Percentiles rank a stretch among this genome's conserved stretches.
Evolutionary conservation across 495 filamentous ascomycete species (phyloP).

Genomic region (Neurospora africana): DNA sequence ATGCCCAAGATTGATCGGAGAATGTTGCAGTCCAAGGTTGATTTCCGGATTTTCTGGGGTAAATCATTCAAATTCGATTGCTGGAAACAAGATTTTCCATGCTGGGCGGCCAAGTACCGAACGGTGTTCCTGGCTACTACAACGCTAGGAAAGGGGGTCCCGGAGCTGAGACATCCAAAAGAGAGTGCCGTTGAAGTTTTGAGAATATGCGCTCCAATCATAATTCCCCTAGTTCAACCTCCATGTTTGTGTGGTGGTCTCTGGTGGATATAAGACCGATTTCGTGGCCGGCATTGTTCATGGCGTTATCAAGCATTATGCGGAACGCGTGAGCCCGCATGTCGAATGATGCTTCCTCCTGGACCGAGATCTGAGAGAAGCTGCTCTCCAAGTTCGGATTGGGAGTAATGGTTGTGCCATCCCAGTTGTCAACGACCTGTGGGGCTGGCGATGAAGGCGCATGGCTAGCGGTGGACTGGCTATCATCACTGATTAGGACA

Average conservation of each 20-base stretch:
- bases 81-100: constrained; percentile 7
- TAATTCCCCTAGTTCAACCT: constrained; percentile 18
- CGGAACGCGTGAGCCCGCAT: constrained; percentile 22
- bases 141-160: not conserved
- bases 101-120: not conserved
- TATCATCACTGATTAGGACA: not conserved
- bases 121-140: not conserved
- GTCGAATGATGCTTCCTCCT: constrained; percentile 9
- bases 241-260: constrained; percentile 24
- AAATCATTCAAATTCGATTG: not conserved
- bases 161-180: not conserved
- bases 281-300: constrained; percentile 5
- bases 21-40: not conserved
- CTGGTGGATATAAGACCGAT: constrained; percentile 29
- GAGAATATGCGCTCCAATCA: not conserved
- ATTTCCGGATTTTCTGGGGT: not conserved
- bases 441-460: not conserved
- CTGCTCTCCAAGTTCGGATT: not conserved
- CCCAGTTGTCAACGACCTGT: not conserved
- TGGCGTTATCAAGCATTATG: constrained; percentile 17
- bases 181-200: not conserved
- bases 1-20: not conserved
- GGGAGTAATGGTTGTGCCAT: not conserved
- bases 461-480: constrained; percentile 14
- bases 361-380: constrained; percentile 16